These are phyloP conservation scores for Porpolomopsis calyptriformis DNA, from an alignment of 768 basidiomycete genomes.

Conservation along the genomic window DNA sequence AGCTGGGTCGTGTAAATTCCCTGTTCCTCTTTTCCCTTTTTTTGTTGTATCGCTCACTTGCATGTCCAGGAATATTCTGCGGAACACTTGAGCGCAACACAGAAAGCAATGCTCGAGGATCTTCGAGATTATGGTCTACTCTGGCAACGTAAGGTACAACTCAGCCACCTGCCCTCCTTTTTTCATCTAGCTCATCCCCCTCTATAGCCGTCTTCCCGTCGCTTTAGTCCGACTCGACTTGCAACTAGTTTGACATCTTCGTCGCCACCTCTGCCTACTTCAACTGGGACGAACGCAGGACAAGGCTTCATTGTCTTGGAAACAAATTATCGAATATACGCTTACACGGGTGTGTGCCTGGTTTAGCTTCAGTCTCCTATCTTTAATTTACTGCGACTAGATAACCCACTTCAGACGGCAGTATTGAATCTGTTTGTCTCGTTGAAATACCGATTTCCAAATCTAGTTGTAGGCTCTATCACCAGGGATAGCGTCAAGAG, in stretches of 20 bases:
- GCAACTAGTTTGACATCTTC: conserved; percentile 92
- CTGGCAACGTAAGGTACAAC: conserved; percentile 67
- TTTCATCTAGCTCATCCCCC: conserved; percentile 18
- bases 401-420: conserved; percentile 92
- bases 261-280: conserved; percentile 65
- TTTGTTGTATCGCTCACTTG: conserved; percentile 1
- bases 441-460: conserved; percentile 89
- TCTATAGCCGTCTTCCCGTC: conserved; percentile 54
- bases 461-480: conserved; percentile 91
- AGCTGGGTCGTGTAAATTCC: conserved; percentile 68
- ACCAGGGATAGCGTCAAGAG: conserved; percentile 93
- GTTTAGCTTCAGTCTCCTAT: conserved; percentile 8
- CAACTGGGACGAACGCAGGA: conserved; percentile 44
- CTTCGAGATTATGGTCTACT: conserved; percentile 91
- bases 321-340: conserved; percentile 97
- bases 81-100: conserved; percentile 65
- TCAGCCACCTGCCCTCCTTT: conserved; percentile 12
- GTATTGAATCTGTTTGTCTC: conserved; percentile 90
- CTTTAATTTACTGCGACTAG: conserved; percentile 29
- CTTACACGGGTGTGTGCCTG: conserved; percentile 70
- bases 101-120: conserved; percentile 83
- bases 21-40: background rate
- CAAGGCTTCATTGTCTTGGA: conserved; percentile 95
- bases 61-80: conserved; percentile 76
- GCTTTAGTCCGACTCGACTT: conserved; percentile 90